These are phyloP conservation scores for Pseudogymnoascus sp. DNA, from an alignment of 2,329 filamentous ascomycete genomes.

Conservation along the genomic window DNA sequence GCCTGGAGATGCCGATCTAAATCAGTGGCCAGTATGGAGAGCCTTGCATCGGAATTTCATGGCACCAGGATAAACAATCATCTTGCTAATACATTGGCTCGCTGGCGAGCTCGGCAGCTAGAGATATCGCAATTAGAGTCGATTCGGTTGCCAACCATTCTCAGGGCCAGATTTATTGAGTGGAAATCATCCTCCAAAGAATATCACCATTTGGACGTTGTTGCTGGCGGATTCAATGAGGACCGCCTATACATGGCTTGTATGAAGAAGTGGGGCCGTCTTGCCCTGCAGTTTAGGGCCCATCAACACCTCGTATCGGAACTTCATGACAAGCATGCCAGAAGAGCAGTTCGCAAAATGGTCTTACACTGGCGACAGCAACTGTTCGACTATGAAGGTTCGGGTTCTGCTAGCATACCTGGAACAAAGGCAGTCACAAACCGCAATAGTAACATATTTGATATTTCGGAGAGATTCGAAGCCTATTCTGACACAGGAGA, in stretches of 20 bases:
- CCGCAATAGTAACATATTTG: not conserved
- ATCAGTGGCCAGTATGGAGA: conserved; percentile 23
- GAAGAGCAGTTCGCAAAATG: conserved; percentile 28
- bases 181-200: conserved; percentile 23
- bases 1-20: conserved; percentile 22
- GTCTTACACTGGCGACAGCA: conserved; percentile 28
- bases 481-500: conserved; percentile 27
- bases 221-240: conserved; percentile 25
- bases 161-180: conserved; percentile 21
- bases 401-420: not conserved
- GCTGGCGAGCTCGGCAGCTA: conserved; percentile 25
- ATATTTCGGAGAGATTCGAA: conserved; percentile 17
- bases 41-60: conserved; percentile 21
- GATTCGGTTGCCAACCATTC: conserved; percentile 18
- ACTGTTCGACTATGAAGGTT: not conserved
- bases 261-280: conserved; percentile 28
- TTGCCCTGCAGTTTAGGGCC: conserved; percentile 22
- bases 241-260: conserved; percentile 18
- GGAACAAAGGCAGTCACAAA: not conserved
- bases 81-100: conserved; percentile 26
- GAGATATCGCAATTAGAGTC: conserved; percentile 24
- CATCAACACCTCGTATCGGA: conserved; percentile 24
- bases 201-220: conserved; percentile 21
- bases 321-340: conserved; percentile 27
- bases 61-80: conserved; percentile 22